A percentile compares a stretch with the other conserved stretches of the same genome.
These are phyloP conservation scores for Punica granatum DNA, from an alignment of 345 rosid species.

Conservation along the genomic window DNA sequence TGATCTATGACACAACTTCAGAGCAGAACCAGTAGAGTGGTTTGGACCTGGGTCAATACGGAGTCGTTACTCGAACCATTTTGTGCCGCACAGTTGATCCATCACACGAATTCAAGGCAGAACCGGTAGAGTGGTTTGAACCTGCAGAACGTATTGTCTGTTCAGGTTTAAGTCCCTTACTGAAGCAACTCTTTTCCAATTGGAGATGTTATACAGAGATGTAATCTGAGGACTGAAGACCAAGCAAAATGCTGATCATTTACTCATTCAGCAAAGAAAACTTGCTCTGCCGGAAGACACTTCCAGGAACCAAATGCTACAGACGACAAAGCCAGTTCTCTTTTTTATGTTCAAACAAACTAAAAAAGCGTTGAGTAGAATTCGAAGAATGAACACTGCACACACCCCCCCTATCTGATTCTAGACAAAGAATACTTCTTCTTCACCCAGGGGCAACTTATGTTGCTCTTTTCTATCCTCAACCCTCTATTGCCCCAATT, in stretches of 20 bases:
- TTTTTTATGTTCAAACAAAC: background rate
- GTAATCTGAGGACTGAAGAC: background rate
- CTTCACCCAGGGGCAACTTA: constrained; percentile 32
- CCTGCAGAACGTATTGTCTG: too few species aligned
- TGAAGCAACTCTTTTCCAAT: background rate
- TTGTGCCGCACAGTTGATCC: too few species aligned
- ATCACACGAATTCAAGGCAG: too few species aligned
- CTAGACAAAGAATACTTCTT: background rate
- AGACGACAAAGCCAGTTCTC: background rate
- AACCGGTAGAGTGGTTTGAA: too few species aligned
- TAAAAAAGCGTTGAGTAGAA: background rate
- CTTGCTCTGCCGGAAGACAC: background rate
- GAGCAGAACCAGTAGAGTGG: too few species aligned
- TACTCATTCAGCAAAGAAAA: background rate
- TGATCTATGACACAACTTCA: too few species aligned
- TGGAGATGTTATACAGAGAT: background rate
- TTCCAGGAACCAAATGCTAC: background rate
- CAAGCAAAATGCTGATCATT: background rate
- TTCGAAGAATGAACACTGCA: background rate
- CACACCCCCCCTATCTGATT: background rate
- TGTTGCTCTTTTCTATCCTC: constrained; percentile 30
- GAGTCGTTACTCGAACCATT: too few species aligned
- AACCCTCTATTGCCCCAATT: constrained; percentile 12
- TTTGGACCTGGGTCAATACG: too few species aligned
- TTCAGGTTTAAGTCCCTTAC: too few species aligned